Evolutionary conservation across 805 yeast genomes (phyloP).

Genomic region (Ascoidea asiatica): DNA sequence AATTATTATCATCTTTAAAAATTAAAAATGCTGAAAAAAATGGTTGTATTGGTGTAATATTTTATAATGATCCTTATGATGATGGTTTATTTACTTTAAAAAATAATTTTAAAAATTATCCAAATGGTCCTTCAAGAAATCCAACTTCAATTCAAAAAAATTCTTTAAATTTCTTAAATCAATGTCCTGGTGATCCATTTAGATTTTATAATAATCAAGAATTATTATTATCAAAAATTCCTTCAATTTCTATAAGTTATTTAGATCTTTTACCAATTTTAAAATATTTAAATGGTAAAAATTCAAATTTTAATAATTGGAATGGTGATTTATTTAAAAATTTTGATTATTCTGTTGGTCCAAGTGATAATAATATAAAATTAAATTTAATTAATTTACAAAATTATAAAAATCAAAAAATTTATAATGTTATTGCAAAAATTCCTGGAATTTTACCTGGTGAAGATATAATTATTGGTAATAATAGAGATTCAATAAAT

Average conservation of each 20-base stretch:
- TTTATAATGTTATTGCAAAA: conserved; percentile 35
- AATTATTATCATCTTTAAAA: conserved; percentile 38
- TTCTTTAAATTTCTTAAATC: conserved; percentile 41
- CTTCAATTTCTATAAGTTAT: conserved; percentile 37
- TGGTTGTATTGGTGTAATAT: conserved; percentile 51
- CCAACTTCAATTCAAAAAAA: conserved; percentile 49
- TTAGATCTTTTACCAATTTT: conserved; percentile 29
- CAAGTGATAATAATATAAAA: conserved; percentile 19
- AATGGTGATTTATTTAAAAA: conserved; percentile 23
- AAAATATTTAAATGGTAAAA: conserved; percentile 21
- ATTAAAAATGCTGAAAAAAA: conserved; percentile 44
- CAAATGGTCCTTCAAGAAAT: conserved; percentile 55
- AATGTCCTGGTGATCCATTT: conserved; percentile 66
- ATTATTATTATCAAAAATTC: conserved; percentile 33
- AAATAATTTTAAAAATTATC: conserved; percentile 45
- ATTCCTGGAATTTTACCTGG: conserved; percentile 42
- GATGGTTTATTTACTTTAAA: conserved; percentile 41
- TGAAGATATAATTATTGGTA: conserved; percentile 42
- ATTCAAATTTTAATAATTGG: conserved; percentile 22
- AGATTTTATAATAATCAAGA: conserved; percentile 7
- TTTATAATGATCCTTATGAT: conserved; percentile 46
- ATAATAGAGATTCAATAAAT: conserved; percentile 38
- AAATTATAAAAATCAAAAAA: conserved; percentile 26
- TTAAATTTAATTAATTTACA: conserved; percentile 29
- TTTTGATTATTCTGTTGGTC: conserved; percentile 34